Percentiles rank a stretch among this genome's conserved stretches.
phyloP scores from a whole-genome alignment of 2,329 filamentous ascomycete genomes.

The Beauveria sp. region DNA sequence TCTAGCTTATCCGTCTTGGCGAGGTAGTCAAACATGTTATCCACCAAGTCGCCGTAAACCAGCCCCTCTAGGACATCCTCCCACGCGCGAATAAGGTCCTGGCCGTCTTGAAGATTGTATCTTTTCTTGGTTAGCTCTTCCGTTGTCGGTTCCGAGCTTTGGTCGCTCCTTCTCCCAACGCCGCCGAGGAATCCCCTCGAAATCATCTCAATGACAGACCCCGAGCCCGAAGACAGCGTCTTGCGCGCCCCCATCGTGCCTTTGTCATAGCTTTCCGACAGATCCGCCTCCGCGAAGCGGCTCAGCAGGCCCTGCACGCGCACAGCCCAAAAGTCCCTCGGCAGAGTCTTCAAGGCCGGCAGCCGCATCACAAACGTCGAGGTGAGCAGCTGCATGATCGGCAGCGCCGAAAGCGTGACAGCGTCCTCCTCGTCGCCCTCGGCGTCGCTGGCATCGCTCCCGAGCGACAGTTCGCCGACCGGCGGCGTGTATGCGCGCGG shows the following conservation, averaged over 20 bases:
- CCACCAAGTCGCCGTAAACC: slow-evolving; percentile 60
- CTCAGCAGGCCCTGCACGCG: slow-evolving; percentile 52
- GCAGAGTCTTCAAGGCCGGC: slow-evolving; percentile 58
- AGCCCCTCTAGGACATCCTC: slow-evolving; percentile 57
- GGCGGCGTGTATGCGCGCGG: not conserved
- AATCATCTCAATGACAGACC: slow-evolving; percentile 61
- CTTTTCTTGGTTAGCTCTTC: slow-evolving; percentile 13
- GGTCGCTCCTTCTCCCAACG: slow-evolving; percentile 14
- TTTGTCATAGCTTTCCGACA: slow-evolving; percentile 79
- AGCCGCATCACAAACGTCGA: slow-evolving; percentile 56
- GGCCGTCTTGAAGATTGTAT: slow-evolving; percentile 52
- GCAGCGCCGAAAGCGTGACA: slow-evolving; percentile 39
- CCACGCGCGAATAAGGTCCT: slow-evolving; percentile 57
- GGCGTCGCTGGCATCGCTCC: slow-evolving; percentile 17
- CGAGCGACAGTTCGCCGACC: not conserved
- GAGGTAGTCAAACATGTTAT: slow-evolving; percentile 56
- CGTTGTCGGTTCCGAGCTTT: slow-evolving; percentile 9
- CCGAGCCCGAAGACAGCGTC: slow-evolving; percentile 64
- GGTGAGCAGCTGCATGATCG: slow-evolving; percentile 61
- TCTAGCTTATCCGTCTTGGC: slow-evolving; percentile 55
- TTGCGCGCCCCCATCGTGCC: slow-evolving; percentile 66
- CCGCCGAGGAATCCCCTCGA: slow-evolving; percentile 60
- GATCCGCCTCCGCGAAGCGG: slow-evolving; percentile 56
- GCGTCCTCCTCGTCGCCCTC: slow-evolving; percentile 15
- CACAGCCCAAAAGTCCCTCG: slow-evolving; percentile 57